Conservation (phyloP, 2,329 filamentous ascomycete genomes). For the Exophiala sp. region DNA sequence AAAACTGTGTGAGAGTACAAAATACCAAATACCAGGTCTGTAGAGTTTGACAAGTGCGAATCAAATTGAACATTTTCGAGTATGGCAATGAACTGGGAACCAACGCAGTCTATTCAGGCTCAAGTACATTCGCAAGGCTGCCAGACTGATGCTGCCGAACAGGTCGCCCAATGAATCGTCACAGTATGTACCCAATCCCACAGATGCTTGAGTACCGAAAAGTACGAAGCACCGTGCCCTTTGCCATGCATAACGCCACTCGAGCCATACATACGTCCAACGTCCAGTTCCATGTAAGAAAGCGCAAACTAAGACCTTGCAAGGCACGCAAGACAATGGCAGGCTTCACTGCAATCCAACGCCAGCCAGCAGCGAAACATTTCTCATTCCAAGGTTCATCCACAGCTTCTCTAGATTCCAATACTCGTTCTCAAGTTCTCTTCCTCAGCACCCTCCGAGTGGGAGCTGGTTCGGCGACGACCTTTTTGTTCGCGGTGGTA, state of each 20-base stretch:
- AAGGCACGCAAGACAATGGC: background rate
- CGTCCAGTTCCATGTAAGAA: too few relatives aligned
- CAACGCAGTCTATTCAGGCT: background rate
- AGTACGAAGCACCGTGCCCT: too few relatives aligned
- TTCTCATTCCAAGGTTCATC: background rate
- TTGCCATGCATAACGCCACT: too few relatives aligned
- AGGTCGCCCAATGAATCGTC: too few relatives aligned
- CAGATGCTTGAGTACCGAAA: too few relatives aligned
- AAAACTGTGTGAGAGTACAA: background rate
- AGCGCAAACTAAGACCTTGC: too few relatives aligned
- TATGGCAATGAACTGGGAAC: background rate
- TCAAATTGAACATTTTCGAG: background rate
- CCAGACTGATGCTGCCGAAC: too few relatives aligned
- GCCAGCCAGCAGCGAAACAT: background rate
- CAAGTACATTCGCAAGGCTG: too few relatives aligned
- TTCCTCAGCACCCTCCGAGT: constrained; percentile 40
- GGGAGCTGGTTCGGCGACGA: constrained; percentile 33
- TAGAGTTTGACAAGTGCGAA: background rate
- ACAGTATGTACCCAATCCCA: too few relatives aligned
- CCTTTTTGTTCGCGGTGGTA: constrained; percentile 34
- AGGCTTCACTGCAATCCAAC: background rate
- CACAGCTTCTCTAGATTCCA: too few relatives aligned
- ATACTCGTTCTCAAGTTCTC: constrained; percentile 19
- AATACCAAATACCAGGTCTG: background rate
- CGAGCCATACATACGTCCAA: too few relatives aligned